Percentiles rank a stretch among this genome's conserved stretches.
These are phyloP conservation scores for Micromonas commoda DNA, from an alignment of 139 green algal genomes.

Conservation along the genomic window DNA sequence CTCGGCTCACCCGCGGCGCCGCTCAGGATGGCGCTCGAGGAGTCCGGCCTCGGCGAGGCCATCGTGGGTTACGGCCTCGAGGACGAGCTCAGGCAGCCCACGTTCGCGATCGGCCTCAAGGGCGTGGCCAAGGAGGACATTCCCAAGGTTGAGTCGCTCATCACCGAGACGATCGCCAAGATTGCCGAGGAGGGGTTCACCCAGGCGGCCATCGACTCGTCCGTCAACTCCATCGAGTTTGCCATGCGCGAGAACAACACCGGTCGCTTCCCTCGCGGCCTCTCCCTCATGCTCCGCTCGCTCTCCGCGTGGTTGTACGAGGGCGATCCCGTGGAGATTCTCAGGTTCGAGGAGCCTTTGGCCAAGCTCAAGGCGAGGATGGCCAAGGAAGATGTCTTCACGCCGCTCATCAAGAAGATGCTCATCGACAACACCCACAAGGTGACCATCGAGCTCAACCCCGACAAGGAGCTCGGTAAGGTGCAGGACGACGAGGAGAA, in stretches of 20 bases:
- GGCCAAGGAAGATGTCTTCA: conserved; percentile 81
- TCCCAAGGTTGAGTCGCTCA: conserved; percentile 76
- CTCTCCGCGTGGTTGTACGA: conserved; percentile 94
- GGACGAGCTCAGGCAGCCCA: conserved; percentile 69
- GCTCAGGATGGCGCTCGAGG: conserved; percentile 86
- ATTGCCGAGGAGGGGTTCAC: conserved; percentile 67
- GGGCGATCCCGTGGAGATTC: conserved; percentile 77
- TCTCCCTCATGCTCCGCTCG: conserved; percentile 91
- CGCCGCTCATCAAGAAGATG: conserved; percentile 78
- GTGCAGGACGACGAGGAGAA: conserved; percentile 68
- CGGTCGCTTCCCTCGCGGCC: conserved; percentile 85
- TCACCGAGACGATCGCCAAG: conserved; percentile 63
- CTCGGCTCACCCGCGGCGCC: conserved; percentile 81
- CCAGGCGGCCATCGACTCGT: conserved; percentile 72
- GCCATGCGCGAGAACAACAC: conserved; percentile 98
- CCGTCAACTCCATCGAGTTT: conserved; percentile 98
- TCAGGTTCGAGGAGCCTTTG: conserved; percentile 85
- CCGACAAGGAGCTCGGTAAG: conserved; percentile 35
- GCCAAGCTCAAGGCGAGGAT: conserved; percentile 80
- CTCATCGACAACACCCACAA: conserved; percentile 85
- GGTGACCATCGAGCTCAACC: conserved; percentile 71
- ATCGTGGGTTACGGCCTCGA: conserved; percentile 88
- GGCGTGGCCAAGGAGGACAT: conserved; percentile 62
- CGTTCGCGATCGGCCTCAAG: conserved; percentile 51
- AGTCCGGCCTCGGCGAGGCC: conserved; percentile 80